Evolutionary conservation across 768 basidiomycete species (phyloP), one percentile per base, ranked within the genome.

Genomic region (Panellus pusillus): DNA sequence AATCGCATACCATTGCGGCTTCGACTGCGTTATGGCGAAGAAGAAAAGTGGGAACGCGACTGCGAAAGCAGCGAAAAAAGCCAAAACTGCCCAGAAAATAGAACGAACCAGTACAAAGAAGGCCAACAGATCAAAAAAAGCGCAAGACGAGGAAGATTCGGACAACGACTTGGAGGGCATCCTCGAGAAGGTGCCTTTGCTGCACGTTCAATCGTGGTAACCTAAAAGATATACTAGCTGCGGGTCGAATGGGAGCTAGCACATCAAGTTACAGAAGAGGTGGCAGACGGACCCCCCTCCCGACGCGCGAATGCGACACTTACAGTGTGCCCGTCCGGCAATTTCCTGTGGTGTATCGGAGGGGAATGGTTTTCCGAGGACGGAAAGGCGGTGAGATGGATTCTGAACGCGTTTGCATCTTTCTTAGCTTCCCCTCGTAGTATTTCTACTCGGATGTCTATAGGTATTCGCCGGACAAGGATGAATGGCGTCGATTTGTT

Each of bases 311-410:
- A 91, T 58, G 92, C 91, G 1, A 89, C 90, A 0, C 68, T 95
- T 14, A 89, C 87, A 0, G 72, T 90, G 0, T 93, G 88, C 69
- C 93, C 92, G 1, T 83, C 76, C 50, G 89, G 89, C 40, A 88
- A 86, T 56, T 80, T 92, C 66, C 73, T 94, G 0, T 95, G 88
- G 89, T 87, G 78, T 55, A 86, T 92, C 31, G 91, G 91, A 0
- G 91, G 91, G 6, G 92, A 93, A 65, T 92, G 85, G 67, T 95
- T 93, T 65, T 84, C 83, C 54, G 91, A 94, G 42, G 94, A 95
- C 55, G 83, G 83, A 11, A 89, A 83, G 65, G 87, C 91, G 14
- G 87, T 91, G 58, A 41, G 74, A 70, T 13, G 14, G 40, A 15
- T 11, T 9, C 6, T 4, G 13, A 24, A 24, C 24, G 24, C 24